These are phyloP conservation scores for Meredithiella fracta DNA, from an alignment of 2,329 filamentous ascomycete genomes.

Conservation along the genomic window DNA sequence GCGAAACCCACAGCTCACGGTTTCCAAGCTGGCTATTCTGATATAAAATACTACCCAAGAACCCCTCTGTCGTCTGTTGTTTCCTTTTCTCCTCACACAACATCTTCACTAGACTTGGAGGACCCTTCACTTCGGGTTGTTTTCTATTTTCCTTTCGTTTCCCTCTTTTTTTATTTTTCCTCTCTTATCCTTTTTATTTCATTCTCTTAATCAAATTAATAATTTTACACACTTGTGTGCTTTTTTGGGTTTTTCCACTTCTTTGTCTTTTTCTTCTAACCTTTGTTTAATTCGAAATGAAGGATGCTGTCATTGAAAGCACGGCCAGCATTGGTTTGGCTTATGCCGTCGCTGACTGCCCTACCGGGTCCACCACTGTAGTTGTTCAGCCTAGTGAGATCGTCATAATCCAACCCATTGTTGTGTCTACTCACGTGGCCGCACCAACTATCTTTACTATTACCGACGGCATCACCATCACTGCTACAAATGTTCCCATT, in stretches of 20 bases:
- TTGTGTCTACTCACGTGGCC: slow-evolving; percentile 8
- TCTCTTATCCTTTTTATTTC: background rate
- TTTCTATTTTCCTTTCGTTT: slow-evolving; percentile 5
- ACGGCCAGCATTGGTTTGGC: slow-evolving; percentile 10
- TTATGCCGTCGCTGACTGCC: slow-evolving; percentile 8
- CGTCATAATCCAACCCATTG: background rate
- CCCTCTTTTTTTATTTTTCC: background rate
- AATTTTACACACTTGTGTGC: background rate
- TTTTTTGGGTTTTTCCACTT: background rate
- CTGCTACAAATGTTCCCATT: slow-evolving; percentile 7
- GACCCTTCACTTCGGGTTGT: slow-evolving; percentile 6
- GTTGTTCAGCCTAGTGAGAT: slow-evolving; percentile 9
- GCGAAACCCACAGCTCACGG: too few relatives aligned
- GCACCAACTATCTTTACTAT: slow-evolving; percentile 9
- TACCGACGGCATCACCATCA: slow-evolving; percentile 6
- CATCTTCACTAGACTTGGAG: slow-evolving; percentile 10
- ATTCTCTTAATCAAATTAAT: too few relatives aligned
- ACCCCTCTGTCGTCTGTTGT: background rate
- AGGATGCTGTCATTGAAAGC: slow-evolving; percentile 9
- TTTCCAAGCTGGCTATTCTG: background rate
- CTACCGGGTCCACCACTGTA: slow-evolving; percentile 4
- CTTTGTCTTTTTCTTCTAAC: background rate
- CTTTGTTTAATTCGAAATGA: slow-evolving; percentile 2
- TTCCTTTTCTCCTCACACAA: slow-evolving; percentile 9
- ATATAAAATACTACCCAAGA: background rate